Evolutionary conservation across 257 asterid genomes (phyloP), one percentile per base, ranked within the genome.

Genomic region (Solanum bukasovii): DNA sequence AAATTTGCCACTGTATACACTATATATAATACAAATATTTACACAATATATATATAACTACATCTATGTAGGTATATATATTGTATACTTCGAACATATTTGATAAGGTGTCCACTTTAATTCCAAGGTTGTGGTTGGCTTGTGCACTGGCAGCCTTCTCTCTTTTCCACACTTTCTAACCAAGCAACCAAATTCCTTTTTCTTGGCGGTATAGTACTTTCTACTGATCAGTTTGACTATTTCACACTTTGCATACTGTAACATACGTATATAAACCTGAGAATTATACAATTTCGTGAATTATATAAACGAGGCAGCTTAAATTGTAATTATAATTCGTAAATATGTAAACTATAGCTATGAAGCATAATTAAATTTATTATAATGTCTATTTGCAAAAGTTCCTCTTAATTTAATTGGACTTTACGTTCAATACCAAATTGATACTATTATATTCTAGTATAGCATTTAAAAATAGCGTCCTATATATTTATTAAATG

Each of bases 321-420:
- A 49, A 49, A 49, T 0, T 2, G 3, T 52, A 52, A 0, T 0
- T 52, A 52, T 0, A 52, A 1, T 0, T 0, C 0, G 0, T 52
- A 52, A 6, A 4, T 46, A 46, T 46, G 0, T 0, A 46, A 13
- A 5, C 0, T 52, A 16, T 52, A 52, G 23, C 23, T 52, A 52
- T 52, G 23, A 0, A 52, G 0, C 0, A 52, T 52, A 52, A 16
- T 16, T 52, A 16, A 52, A 0, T 16, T 52, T 52, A 16, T 52
- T 52, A 52, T 52, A 52, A 52, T 52, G 0, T 0, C 9, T 52
- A 52, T 52, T 52, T 52, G 1, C 8, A 52, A 16, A 16, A 52
- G 0, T 52, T 52, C 1, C 3, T 0, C 0, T 52, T 16, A 7
- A 52, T 52, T 52, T 52, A 18, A 18, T 18, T 52, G 63, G n/a